Conservation (phyloP, 495 filamentous ascomycete species). For the Neurospora discreta region DNA sequence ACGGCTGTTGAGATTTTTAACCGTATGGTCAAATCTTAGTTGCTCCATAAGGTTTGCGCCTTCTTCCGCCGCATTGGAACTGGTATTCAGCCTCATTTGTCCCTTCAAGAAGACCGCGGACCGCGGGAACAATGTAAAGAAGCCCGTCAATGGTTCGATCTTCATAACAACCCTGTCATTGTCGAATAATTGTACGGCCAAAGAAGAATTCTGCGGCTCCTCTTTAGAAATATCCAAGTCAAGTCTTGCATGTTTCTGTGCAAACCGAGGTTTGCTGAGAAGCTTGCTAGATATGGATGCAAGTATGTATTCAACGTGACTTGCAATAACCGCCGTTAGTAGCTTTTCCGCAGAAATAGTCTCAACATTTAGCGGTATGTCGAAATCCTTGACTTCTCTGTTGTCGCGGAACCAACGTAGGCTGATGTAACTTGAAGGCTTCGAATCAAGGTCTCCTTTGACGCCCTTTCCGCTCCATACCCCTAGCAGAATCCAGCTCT, state of each 20-base stretch:
- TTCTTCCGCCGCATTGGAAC: constrained; percentile 42
- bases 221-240: constrained; percentile 40
- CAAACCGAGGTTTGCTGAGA: constrained; percentile 44
- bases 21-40: constrained; percentile 45
- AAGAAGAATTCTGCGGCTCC: constrained; percentile 52
- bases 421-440: constrained; percentile 39
- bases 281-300: constrained; percentile 48
- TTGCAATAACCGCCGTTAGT: constrained; percentile 60
- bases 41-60: constrained; percentile 40
- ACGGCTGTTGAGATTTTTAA: constrained; percentile 52
- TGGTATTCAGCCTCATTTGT: constrained; percentile 42
- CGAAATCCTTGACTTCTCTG: constrained; percentile 53
- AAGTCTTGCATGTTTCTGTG: constrained; percentile 42
- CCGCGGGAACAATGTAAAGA: constrained; percentile 40
- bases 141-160: constrained; percentile 57
- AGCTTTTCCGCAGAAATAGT: constrained; percentile 62
- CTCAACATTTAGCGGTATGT: constrained; percentile 53
- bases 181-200: constrained; percentile 57
- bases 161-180: constrained; percentile 45
- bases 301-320: constrained; percentile 60
- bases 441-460: constrained; percentile 22
- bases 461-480: constrained; percentile 49
- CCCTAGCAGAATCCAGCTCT: constrained; percentile 88
- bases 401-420: constrained; percentile 80
- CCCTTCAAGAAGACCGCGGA: constrained; percentile 25